A percentile compares a stretch with the other conserved stretches of the same genome.
Conservation (phyloP, 352 stramenopile species). For the Phytopythium boreale region DNA sequence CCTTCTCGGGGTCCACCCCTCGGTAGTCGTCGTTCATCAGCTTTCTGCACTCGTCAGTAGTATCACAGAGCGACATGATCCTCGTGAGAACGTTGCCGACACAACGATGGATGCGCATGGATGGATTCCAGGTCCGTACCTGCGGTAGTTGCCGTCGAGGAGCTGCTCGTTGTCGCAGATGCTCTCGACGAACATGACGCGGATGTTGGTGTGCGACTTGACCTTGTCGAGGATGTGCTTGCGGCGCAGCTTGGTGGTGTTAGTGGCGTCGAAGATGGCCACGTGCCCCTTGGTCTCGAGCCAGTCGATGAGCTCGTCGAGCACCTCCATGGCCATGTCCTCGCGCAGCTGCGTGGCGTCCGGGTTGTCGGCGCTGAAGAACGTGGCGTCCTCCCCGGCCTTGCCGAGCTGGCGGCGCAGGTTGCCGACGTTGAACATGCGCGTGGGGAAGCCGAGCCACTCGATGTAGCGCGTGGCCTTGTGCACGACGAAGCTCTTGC, state of each 20-base stretch:
- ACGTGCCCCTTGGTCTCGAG: slow-evolving; percentile 89
- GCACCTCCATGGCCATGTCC: slow-evolving; percentile 83
- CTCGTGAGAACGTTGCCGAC: no score
- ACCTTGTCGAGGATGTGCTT: slow-evolving; percentile 64
- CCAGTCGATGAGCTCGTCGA: slow-evolving; percentile 91
- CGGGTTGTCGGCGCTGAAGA: slow-evolving; percentile 91
- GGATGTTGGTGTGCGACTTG: slow-evolving; percentile 56
- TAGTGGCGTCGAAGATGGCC: slow-evolving; percentile 95
- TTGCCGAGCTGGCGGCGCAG: slow-evolving; percentile 83
- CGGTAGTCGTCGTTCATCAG: slow-evolving; percentile 90
- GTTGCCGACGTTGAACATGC: slow-evolving; percentile 95
- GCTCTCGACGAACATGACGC: slow-evolving; percentile 94
- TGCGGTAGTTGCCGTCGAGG: slow-evolving; percentile 89
- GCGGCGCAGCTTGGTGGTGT: slow-evolving; percentile 86
- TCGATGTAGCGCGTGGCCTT: slow-evolving; percentile 93
- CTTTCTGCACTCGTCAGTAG: slow-evolving; percentile 34
- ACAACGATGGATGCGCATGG: no score
- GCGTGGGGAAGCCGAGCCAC: slow-evolving; percentile 88
- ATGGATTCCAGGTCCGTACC: slow-evolving; percentile 31
- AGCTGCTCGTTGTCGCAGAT: slow-evolving; percentile 93
- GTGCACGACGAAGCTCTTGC: slow-evolving; percentile 95
- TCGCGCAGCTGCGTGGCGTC: slow-evolving; percentile 82
- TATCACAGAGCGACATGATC: no score
- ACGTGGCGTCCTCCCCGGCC: slow-evolving; percentile 69
- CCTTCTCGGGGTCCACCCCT: slow-evolving; percentile 76